These are phyloP conservation scores for Puccinia polysora DNA, from an alignment of 1,284 basidiomycete genomes.

Conservation along the genomic window DNA sequence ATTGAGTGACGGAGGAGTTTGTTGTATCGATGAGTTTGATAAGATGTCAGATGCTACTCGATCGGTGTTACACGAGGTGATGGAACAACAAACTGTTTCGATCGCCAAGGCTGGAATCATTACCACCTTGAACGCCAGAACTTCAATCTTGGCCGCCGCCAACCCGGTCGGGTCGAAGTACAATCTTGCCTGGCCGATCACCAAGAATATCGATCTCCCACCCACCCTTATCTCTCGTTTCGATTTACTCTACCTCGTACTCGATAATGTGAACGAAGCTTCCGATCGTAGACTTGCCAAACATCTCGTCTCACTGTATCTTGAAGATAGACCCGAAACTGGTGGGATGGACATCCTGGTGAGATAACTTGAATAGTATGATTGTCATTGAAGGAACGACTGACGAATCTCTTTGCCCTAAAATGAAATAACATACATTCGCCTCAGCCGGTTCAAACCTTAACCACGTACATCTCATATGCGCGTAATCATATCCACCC, in stretches of 20 bases:
- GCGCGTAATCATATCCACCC: conserved; percentile 84
- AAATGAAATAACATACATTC: not conserved
- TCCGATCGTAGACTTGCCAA: conserved; percentile 84
- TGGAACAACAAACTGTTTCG: conserved; percentile 99
- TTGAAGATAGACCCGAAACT: conserved; percentile 77
- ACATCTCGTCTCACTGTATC: conserved; percentile 85
- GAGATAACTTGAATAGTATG: conserved; percentile 50
- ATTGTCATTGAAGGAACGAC: not conserved
- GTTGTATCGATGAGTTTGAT: conserved; percentile 99
- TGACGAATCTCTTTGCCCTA: not conserved
- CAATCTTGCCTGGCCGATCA: conserved; percentile 58
- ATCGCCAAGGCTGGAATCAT: conserved; percentile 99
- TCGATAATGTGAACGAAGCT: conserved; percentile 74
- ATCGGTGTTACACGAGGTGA: conserved; percentile 96
- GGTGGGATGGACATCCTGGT: conserved; percentile 72
- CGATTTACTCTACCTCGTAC: conserved; percentile 92
- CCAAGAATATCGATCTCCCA: conserved; percentile 66
- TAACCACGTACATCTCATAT: conserved; percentile 92
- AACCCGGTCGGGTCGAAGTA: conserved; percentile 97
- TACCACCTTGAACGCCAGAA: conserved; percentile 93
- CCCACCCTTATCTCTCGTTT: conserved; percentile 97
- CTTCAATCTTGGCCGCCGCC: conserved; percentile 92
- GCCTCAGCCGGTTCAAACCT: conserved; percentile 71
- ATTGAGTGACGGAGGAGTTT: conserved; percentile 92
- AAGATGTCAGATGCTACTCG: conserved; percentile 98